These are phyloP conservation scores for Rhodotorula sp. DNA, from an alignment of 1,284 basidiomycete species.

Conservation along the genomic window DNA sequence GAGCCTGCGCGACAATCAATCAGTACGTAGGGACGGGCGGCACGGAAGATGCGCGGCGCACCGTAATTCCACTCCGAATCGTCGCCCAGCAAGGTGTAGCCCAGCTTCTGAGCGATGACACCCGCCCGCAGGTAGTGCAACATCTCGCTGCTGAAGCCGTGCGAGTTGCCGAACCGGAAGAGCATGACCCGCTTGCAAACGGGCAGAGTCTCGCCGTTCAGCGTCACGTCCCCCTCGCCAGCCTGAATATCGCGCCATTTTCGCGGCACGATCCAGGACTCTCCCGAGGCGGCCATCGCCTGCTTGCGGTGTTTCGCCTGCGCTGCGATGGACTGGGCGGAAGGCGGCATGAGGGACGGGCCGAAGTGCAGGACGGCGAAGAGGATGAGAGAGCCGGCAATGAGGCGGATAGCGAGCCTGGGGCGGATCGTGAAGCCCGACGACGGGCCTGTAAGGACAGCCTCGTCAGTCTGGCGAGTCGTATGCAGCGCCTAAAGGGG, in stretches of 20 bases:
- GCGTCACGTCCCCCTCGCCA: conserved; percentile 1
- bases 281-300: conserved; percentile 13
- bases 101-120: conserved; percentile 35
- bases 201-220: conserved; percentile 27
- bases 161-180: conserved; percentile 25
- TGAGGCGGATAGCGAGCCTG: conserved; percentile 3
- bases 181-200: conserved; percentile 36
- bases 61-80: conserved; percentile 37
- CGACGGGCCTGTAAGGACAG: neutral
- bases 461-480: neutral
- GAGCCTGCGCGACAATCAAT: no score
- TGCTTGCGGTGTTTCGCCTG: conserved; percentile 9
- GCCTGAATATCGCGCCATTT: conserved; percentile 23
- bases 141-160: conserved; percentile 32
- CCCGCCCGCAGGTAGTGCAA: conserved; percentile 27
- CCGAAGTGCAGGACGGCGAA: conserved; percentile 21
- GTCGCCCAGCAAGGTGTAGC: conserved; percentile 36
- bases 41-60: neutral
- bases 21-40: no score
- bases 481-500: neutral
- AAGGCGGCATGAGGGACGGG: conserved; percentile 4
- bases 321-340: neutral
- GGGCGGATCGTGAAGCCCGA: conserved; percentile 4
- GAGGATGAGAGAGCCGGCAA: conserved; percentile 7
- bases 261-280: conserved; percentile 34